phyloP scores from a whole-genome alignment of 345 rosid genomes.

The Theobroma cacao region DNA sequence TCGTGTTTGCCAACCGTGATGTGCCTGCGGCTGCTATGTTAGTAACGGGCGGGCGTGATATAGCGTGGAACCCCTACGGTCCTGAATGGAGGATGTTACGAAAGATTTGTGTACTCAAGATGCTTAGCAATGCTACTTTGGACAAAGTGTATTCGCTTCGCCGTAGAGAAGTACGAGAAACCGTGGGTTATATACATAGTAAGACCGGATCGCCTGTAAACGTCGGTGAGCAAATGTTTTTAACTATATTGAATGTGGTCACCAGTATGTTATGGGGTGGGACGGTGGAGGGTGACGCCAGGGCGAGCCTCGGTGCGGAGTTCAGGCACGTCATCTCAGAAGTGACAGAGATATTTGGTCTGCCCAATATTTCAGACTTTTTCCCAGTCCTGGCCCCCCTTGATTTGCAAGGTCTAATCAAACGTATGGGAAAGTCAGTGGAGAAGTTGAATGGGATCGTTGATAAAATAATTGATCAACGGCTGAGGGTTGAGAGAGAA shows the following conservation, averaged over 20 bases:
- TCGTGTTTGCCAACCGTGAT: constrained; percentile 43
- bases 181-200: constrained; percentile 20
- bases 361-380: constrained; percentile 59
- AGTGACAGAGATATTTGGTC: constrained; percentile 20
- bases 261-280: constrained; percentile 56
- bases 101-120: constrained; percentile 38
- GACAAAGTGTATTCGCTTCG: constrained; percentile 49
- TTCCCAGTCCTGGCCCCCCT: constrained; percentile 46
- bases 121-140: constrained; percentile 50
- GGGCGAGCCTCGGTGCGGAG: constrained; percentile 20
- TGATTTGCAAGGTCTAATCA: constrained; percentile 54
- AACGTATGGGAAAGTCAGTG: constrained; percentile 27
- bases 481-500: constrained; percentile 16
- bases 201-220: constrained; percentile 24
- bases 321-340: constrained; percentile 28
- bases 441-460: constrained; percentile 35
- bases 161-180: constrained; percentile 39
- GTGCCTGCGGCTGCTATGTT: constrained; percentile 27
- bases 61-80: constrained; percentile 46
- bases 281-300: constrained; percentile 24
- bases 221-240: constrained; percentile 32
- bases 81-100: constrained; percentile 57
- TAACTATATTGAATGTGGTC: constrained; percentile 26
- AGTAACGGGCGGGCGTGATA: constrained; percentile 36
- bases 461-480: constrained; percentile 34